A percentile compares a stretch with the other conserved stretches of the same genome.
Conservation (phyloP, 2,329 filamentous ascomycete species). For the Aspergillus unguis region DNA sequence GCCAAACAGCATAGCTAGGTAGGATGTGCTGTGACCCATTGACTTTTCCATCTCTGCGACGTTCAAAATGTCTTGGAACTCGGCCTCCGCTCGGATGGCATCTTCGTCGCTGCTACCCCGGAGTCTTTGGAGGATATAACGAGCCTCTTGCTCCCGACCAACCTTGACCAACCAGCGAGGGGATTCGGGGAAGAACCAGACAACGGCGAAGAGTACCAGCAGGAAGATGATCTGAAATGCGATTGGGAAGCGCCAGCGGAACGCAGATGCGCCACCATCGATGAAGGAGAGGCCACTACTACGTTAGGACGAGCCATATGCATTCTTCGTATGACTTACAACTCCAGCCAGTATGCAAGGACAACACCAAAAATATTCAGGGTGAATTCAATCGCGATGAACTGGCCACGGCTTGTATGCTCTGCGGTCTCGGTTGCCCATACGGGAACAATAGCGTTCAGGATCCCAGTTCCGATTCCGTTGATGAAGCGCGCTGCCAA, state of each 20-base stretch:
- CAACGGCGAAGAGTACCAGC: constrained; percentile 51
- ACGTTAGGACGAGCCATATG: neutral
- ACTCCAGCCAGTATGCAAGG: constrained; percentile 60
- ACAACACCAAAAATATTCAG: constrained; percentile 70
- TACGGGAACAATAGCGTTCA: constrained; percentile 68
- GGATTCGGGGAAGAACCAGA: constrained; percentile 69
- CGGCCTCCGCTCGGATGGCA: constrained; percentile 54
- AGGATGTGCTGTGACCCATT: constrained; percentile 52
- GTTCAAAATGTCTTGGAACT: constrained; percentile 66
- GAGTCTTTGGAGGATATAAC: constrained; percentile 61
- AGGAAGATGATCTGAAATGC: constrained; percentile 68
- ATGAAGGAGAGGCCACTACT: constrained; percentile 57
- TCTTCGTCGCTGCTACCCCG: constrained; percentile 58
- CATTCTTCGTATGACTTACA: constrained; percentile 30
- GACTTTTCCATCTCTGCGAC: constrained; percentile 62
- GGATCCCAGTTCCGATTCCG: constrained; percentile 65
- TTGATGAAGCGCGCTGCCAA: constrained; percentile 55
- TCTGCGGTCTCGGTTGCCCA: constrained; percentile 69
- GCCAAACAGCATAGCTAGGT: constrained; percentile 65
- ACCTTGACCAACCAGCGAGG: constrained; percentile 59
- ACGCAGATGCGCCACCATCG: constrained; percentile 54
- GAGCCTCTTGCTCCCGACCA: constrained; percentile 64
- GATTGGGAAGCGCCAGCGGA: constrained; percentile 67
- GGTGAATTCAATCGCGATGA: constrained; percentile 70
- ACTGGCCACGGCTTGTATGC: constrained; percentile 65